Base-by-base conservation (phyloP, 495 filamentous ascomycete genomes). In the Trypethelium eluteriae region DNA sequence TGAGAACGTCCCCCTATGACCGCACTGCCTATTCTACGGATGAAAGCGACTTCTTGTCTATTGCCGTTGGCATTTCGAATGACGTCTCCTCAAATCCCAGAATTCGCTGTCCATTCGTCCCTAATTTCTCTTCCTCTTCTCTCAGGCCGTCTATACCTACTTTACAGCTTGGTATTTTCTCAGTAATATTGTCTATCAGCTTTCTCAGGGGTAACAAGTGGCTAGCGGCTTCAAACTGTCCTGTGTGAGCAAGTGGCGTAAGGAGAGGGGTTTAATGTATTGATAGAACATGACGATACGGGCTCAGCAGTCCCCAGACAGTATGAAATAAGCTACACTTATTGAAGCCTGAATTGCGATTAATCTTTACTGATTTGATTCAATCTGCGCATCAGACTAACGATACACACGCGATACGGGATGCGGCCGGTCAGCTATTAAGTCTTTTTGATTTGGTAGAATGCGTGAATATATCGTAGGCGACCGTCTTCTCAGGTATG, bases 1-100 rank as follows among this genome's bases (percentile, higher is more conserved):
- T 25, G 70, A 79, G 14, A 59, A 59, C 32, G 36, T 9, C 3
- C 18, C 11, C 6, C 3, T 36, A 1, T 59, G 53, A 59, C 7
- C 12, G 5, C 49, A 25, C 18, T 53, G 2, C 49, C 49, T 14
- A 25, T 5, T 53, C 0, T 5, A 5, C n/a, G 9, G 49, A 16
- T 5, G 49, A 53, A 18, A 18, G 16, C n/a, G 49, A 5, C 0
- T 25, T 9, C n/a, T 53, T 11, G 49, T 5, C 18, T 16, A 2
- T 2, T 53, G 0, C 25, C 25, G 0, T 25, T 25, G 25, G 25
- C 25, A 25, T 25, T 25, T 25, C 25, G 25, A 25, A 25, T 1
- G 25, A 25, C 14, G 41, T 44, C 41, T 14, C 41, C 1, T 44
- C 25, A 25, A 25, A 25, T 25, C 1, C 1, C 41, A 7, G 41